A percentile compares a stretch with the other conserved stretches of the same genome.
Evolutionary conservation across 2,329 filamentous ascomycete species (phyloP).

Genomic region (Monilinia polystroma): DNA sequence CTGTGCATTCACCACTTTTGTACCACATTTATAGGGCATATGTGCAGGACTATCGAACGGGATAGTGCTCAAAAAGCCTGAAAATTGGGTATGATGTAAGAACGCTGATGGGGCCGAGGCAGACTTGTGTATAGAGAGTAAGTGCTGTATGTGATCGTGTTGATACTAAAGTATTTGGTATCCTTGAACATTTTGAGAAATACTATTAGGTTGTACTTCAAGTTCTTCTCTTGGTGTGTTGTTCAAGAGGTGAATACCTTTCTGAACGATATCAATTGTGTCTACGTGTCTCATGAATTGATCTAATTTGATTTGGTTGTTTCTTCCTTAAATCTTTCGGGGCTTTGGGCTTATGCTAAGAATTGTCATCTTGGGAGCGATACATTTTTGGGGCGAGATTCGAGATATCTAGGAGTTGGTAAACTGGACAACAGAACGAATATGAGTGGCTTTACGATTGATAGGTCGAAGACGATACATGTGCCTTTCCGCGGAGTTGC

Average conservation of each 20-base stretch:
- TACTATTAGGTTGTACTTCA: neutral
- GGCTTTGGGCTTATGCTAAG: neutral
- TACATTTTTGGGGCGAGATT: neutral
- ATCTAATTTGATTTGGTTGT: slow-evolving; percentile 1
- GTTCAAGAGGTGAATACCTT: neutral
- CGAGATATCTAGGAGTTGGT: neutral
- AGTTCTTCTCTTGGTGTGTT: neutral
- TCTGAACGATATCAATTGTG: neutral
- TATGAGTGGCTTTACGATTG: slow-evolving; percentile 18
- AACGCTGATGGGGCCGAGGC: neutral
- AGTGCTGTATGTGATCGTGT: neutral
- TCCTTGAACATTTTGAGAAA: neutral
- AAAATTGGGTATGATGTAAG: slow-evolving; percentile 12
- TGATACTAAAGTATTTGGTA: too few species aligned
- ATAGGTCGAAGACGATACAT: slow-evolving; percentile 22
- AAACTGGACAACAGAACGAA: neutral
- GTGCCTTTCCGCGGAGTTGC: slow-evolving; percentile 8
- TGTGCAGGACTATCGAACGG: neutral
- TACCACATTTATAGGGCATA: slow-evolving; percentile 5
- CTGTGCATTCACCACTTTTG: neutral
- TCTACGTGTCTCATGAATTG: slow-evolving; percentile 10
- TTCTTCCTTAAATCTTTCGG: neutral
- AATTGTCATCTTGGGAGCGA: neutral
- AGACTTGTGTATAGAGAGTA: neutral
- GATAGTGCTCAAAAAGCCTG: neutral